Conservation (phyloP, 176 grass and related monocot species). For the Neostapfia colusana region DNA sequence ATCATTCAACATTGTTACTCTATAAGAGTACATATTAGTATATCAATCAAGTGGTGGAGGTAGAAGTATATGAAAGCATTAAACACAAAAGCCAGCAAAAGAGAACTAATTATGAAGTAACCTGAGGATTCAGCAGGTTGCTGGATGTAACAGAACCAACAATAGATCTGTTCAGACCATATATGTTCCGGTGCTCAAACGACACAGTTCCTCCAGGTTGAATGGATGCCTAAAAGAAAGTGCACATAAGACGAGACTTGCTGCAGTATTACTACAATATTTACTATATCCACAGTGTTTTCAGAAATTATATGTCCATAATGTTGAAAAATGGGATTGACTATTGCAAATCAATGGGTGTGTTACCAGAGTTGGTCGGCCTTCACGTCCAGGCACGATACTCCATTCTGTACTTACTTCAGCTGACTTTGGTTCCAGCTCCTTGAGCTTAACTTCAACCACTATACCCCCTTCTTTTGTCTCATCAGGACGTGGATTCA, state of each 20-base stretch:
- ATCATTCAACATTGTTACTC: no score
- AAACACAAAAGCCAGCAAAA: background rate
- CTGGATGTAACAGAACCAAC: constrained; percentile 93
- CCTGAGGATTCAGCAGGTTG: constrained; percentile 94
- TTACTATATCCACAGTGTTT: no score
- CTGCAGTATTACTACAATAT: no score
- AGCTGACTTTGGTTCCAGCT: constrained; percentile 82
- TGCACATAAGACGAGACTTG: background rate
- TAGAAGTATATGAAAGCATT: background rate
- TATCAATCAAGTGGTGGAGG: no score
- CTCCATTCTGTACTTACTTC: constrained; percentile 95
- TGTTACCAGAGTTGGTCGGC: constrained; percentile 77
- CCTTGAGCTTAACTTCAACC: constrained; percentile 91
- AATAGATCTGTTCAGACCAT: constrained; percentile 82
- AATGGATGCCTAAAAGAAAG: constrained; percentile 69
- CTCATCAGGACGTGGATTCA: constrained; percentile 84
- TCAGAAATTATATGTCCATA: no score
- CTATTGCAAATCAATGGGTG: background rate
- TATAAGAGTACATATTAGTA: no score
- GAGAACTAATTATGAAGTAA: constrained; percentile 22
- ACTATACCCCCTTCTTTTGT: constrained; percentile 94
- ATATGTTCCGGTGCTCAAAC: constrained; percentile 90
- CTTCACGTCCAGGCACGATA: constrained; percentile 69
- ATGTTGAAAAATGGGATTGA: no score
- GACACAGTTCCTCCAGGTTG: constrained; percentile 93